Base-by-base conservation (phyloP, 148 eudicot species). In the Fagopyrum tataricum region DNA sequence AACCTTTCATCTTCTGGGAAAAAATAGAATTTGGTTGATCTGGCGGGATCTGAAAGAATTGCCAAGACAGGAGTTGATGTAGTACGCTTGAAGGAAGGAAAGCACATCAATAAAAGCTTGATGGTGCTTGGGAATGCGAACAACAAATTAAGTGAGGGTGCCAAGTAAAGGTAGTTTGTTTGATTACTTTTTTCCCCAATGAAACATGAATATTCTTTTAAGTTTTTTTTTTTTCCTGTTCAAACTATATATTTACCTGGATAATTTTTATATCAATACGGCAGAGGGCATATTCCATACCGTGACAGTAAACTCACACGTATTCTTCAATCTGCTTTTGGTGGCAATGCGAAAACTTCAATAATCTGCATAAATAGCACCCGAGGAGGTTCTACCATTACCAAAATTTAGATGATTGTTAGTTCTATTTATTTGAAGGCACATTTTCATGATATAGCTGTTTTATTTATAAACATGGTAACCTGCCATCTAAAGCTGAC, bases 61-160 rank as follows among this genome's bases (percentile, higher is more conserved):
- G 92, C 93, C 41, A 95, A 95, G 82, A 95, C 99, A 74, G 99
- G 99, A 77, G 99, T 97, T 76, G 99, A 85, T 46, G 99, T 97
- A 76, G 96, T 95, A 69, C 89, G 97, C 61, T 44, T 91, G 75
- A 91, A 92, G 86, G 99, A 95, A 87, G 99, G 97, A 76, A 91
- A 95, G 76, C 85, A 90, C 87, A 95, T 95, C 64, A 95, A 95
- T 79, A 91, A 87, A 84, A 95, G 99, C 78, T 84, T 91, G 81
- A 87, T 95, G 99, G 79, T 90, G 77, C 97, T 91, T 79, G 97
- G 99, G 17, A 91, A 95, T 81, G 99, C 91, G 66, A 95, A 91
- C 48, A 95, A 95, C 85, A 91, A 90, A 76, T 87, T 92, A 75
- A 95, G 97, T 83, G 99, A 95, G 47, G 96, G 96, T 52, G 80